These are phyloP conservation scores for Debaryomyces udenii DNA, from an alignment of 1,139 yeast genomes.

Conservation along the genomic window DNA sequence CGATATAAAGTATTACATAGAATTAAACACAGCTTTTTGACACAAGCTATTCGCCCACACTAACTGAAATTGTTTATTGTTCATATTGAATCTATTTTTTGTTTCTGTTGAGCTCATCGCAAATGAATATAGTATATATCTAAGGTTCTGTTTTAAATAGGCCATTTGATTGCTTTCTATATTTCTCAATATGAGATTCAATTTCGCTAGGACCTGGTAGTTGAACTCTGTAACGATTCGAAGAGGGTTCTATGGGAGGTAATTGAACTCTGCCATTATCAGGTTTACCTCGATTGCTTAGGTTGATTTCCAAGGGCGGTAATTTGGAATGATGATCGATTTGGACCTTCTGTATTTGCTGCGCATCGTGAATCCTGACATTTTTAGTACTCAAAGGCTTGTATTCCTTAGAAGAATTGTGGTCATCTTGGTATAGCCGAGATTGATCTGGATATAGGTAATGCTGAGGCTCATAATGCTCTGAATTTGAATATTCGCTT, in stretches of 20 bases:
- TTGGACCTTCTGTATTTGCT: not conserved
- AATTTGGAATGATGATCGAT: conserved; percentile 14
- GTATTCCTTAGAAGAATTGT: not conserved
- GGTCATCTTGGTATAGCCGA: conserved; percentile 21
- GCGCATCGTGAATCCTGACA: conserved; percentile 15
- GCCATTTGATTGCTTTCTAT: conserved; percentile 1
- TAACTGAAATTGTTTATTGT: no score
- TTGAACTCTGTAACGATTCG: not conserved
- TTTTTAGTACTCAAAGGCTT: conserved; percentile 17
- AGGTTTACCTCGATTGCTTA: conserved; percentile 7
- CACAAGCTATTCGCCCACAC: no score
- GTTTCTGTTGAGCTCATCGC: no score
- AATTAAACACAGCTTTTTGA: no score
- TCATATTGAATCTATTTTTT: no score
- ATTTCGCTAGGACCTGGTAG: conserved; percentile 8
- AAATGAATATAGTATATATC: no score
- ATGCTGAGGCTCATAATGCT: conserved; percentile 19
- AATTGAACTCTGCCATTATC: conserved; percentile 15
- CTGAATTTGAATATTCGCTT: not conserved
- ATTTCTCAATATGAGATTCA: conserved; percentile 8
- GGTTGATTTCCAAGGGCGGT: conserved; percentile 23
- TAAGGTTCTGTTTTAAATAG: no score
- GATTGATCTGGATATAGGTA: conserved; percentile 29
- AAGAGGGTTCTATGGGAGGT: conserved; percentile 18
- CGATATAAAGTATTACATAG: no score